A percentile compares a stretch with the other conserved stretches of the same genome.
Conservation (phyloP, 768 basidiomycete species). For the Pleurotus sapidus region DNA sequence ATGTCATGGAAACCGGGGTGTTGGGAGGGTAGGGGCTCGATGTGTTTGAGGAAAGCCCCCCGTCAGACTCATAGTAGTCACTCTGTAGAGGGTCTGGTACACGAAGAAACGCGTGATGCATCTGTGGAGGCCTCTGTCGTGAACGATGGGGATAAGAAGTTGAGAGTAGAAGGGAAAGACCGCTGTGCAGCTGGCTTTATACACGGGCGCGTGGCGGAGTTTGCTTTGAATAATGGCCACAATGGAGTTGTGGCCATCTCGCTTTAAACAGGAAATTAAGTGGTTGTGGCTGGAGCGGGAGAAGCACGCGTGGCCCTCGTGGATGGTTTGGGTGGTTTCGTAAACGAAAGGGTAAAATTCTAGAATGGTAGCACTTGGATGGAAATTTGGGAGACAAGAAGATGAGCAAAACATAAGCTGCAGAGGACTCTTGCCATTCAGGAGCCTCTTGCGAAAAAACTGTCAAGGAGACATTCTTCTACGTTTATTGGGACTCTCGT, state of each 20-base stretch:
- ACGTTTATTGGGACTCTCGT: constrained; percentile 5
- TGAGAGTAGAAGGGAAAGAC: background rate
- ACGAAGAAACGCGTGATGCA: background rate
- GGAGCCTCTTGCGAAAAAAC: background rate
- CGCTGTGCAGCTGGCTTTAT: background rate
- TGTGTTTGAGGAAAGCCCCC: background rate
- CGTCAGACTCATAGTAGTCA: background rate
- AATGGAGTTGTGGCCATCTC: background rate
- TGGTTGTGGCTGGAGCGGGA: background rate
- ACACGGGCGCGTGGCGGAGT: background rate
- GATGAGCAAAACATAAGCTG: background rate
- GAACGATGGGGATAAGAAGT: background rate
- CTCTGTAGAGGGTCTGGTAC: background rate
- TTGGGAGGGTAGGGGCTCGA: background rate
- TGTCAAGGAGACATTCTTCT: background rate
- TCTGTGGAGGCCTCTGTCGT: background rate
- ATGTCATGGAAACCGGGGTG: background rate
- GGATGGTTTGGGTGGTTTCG: too few species aligned
- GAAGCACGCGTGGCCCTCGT: background rate
- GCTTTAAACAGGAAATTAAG: background rate
- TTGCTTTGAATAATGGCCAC: background rate
- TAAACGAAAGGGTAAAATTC: background rate
- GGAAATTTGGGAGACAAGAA: background rate
- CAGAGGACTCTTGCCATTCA: background rate
- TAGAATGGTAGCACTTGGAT: background rate